Evolutionary conservation across 805 yeast species (phyloP).

Genomic region (Wickerhamomyces silvicola): DNA sequence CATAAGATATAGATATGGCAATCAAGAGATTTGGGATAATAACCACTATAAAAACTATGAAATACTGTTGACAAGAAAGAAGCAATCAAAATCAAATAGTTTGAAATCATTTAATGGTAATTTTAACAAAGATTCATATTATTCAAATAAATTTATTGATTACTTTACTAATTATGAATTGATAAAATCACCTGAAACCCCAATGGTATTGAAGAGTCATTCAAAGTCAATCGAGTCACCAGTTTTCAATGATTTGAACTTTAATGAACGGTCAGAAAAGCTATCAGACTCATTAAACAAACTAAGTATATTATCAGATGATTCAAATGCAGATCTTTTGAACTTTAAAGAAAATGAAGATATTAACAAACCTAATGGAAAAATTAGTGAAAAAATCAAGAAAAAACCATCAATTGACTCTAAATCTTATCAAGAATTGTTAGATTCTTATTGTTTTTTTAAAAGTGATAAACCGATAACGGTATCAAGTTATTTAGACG

Average conservation of each 20-base stretch:
- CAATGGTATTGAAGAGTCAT: conserved; percentile 15
- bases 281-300: conserved; percentile 5
- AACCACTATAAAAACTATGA: conserved; percentile 54
- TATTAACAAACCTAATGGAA: not conserved
- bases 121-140: conserved; percentile 4
- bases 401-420: conserved; percentile 37
- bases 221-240: conserved; percentile 4
- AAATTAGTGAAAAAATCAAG: conserved; percentile 2
- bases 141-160: conserved; percentile 2
- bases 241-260: conserved; percentile 7
- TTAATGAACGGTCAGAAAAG: conserved; percentile 1
- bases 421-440: conserved; percentile 46
- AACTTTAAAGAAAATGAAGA: conserved; percentile 1
- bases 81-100: conserved; percentile 2
- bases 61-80: conserved; percentile 24
- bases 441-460: conserved; percentile 59
- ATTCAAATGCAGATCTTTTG: conserved; percentile 4
- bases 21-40: conserved; percentile 74
- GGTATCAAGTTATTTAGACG: conserved; percentile 23
- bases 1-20: conserved; percentile 27
- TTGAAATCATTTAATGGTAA: conserved; percentile 17
- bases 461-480: conserved; percentile 28
- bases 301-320: conserved; percentile 4
- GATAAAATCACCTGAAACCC: conserved; percentile 23
- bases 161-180: conserved; percentile 17